These are phyloP conservation scores for Tylopilus felleus DNA, from an alignment of 768 basidiomycete genomes.

Conservation along the genomic window DNA sequence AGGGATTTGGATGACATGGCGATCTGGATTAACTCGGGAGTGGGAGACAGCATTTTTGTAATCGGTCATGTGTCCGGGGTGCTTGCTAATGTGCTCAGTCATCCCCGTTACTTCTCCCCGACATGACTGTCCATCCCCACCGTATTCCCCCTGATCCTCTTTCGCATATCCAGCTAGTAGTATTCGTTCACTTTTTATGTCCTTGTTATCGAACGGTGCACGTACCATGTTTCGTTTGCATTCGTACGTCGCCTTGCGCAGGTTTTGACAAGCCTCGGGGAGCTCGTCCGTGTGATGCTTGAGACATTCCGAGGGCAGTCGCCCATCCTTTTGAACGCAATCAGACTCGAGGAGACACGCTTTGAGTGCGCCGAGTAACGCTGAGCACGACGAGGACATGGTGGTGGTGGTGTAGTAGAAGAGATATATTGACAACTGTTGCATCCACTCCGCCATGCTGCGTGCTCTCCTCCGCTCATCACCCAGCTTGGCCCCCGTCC, in stretches of 20 bases:
- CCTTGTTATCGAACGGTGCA: no score
- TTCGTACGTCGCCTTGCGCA: slow-evolving; percentile 81
- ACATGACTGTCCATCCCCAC: slow-evolving; percentile 48
- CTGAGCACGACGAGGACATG: slow-evolving; percentile 82
- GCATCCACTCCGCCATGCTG: slow-evolving; percentile 23
- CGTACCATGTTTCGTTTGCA: slow-evolving; percentile 89
- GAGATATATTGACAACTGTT: slow-evolving; percentile 8
- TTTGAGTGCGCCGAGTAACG: slow-evolving; percentile 73
- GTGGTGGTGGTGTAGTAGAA: no score
- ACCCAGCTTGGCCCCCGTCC: slow-evolving; percentile 58
- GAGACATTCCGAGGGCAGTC: slow-evolving; percentile 83
- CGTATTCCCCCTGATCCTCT: slow-evolving; percentile 74
- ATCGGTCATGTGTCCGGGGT: slow-evolving; percentile 9
- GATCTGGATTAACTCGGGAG: not conserved
- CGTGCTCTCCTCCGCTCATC: slow-evolving; percentile 44
- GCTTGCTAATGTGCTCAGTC: slow-evolving; percentile 23
- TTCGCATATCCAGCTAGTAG: slow-evolving; percentile 76
- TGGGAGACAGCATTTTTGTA: not conserved
- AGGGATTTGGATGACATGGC: slow-evolving; percentile 23
- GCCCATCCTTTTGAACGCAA: slow-evolving; percentile 77
- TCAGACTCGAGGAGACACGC: slow-evolving; percentile 82
- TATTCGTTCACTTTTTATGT: not conserved
- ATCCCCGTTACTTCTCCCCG: slow-evolving; percentile 3
- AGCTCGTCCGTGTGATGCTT: slow-evolving; percentile 70
- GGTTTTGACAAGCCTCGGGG: slow-evolving; percentile 73